Evolutionary conservation across 768 basidiomycete genomes (phyloP), one percentile per base, ranked within the genome.

Genomic region (Rhodotorula sphaerocarpa): DNA sequence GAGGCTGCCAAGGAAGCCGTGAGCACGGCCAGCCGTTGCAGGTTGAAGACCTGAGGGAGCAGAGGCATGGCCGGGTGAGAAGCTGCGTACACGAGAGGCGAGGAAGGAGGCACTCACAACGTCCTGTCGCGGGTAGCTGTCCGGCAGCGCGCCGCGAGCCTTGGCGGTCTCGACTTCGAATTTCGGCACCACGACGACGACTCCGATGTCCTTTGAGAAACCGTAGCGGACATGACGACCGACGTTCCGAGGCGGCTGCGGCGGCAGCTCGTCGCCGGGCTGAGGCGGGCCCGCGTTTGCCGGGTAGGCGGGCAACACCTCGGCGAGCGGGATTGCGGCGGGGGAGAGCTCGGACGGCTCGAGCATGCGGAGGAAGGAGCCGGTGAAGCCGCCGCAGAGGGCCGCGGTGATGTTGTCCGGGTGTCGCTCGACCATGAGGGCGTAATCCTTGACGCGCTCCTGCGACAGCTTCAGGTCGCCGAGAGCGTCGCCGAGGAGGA

Each of bases 401-500:
- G 92, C 93, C 4, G 95, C 95, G 1, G 95, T 95, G 73, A 99
- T 92, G 75, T 99, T 99, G 76, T 99, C 95, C 21, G 95, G 95
- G 74, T 99, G 95, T 23, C 95, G 82, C 77, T 99, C 95, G 72
- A 99, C 91, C 95, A 99, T 99, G 57, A 99, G 80, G 2, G 93
- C 92, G 73, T 88, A 93, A 77, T 99, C 95, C 64, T 97, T 83
- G 71, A 93, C 78, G 30, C 95, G 83, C 46, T 80, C 81, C 33
- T 75, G 78, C 20, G 86, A 75, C 16, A 97, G 83, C 28, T 80
- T 73, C 64, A 97, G 81, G 23, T 81, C 69, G 21, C 88, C 93
- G 28, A 97, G 79, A n/a, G 83, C 80, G 73, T 90, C 82, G 41
- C 85, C 95, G 48, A 99, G 82, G 36, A 93, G 80, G 39, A 95